phyloP scores from a whole-genome alignment of 805 yeast species.

The Candida easanensis region DNA sequence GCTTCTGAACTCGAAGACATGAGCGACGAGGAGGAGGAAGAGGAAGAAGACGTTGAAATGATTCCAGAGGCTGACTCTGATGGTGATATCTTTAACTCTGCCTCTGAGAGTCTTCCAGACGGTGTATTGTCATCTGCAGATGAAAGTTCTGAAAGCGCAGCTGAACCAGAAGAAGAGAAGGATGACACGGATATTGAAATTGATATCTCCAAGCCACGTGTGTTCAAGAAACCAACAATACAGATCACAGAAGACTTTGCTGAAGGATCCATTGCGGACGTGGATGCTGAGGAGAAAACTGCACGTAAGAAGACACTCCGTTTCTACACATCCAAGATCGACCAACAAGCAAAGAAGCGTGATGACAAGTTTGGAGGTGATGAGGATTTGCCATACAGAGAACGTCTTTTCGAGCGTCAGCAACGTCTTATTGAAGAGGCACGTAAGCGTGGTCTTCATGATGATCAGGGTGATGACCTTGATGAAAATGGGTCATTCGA shows the following conservation, averaged over 20 bases:
- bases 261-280: constrained; percentile 73
- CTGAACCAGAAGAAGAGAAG: constrained; percentile 5
- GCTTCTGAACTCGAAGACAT: constrained; percentile 51
- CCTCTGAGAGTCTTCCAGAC: constrained; percentile 16
- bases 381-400: constrained; percentile 86
- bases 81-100: constrained; percentile 19
- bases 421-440: constrained; percentile 88
- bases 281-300: constrained; percentile 84
- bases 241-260: constrained; percentile 49
- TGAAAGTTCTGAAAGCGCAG: constrained; percentile 17
- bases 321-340: constrained; percentile 96
- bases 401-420: constrained; percentile 85
- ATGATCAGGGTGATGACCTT: constrained; percentile 52
- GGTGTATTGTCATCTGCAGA: constrained; percentile 16
- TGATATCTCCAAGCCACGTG: constrained; percentile 52
- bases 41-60: constrained; percentile 20
- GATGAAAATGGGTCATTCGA: constrained; percentile 46
- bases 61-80: constrained; percentile 14
- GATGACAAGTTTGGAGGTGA: constrained; percentile 72
- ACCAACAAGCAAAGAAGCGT: constrained; percentile 69
- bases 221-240: constrained; percentile 38
- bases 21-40: constrained; percentile 15
- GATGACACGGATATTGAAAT: constrained; percentile 38
- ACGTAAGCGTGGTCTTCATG: constrained; percentile 70
- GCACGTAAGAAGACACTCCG: constrained; percentile 79